Conservation (phyloP, 2,329 filamentous ascomycete genomes). For the Coniochaeta prunicola region DNA sequence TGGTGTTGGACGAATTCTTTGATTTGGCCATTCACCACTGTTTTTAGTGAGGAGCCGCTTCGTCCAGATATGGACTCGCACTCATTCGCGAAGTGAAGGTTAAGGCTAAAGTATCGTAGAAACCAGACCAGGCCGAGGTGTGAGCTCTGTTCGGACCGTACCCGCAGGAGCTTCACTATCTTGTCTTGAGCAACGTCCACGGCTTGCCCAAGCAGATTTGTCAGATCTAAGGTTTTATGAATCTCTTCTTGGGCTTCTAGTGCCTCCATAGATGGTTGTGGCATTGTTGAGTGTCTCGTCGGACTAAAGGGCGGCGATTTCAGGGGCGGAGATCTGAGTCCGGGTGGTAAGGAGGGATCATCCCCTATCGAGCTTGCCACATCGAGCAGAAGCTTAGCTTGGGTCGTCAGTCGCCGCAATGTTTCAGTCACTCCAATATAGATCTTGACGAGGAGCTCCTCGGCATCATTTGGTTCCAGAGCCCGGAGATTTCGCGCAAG, state of each 20-base stretch:
- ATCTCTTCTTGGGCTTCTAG: slow-evolving; percentile 64
- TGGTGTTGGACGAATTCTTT: slow-evolving; percentile 69
- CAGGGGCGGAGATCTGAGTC: slow-evolving; percentile 38
- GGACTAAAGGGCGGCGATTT: slow-evolving; percentile 49
- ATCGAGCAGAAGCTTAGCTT: slow-evolving; percentile 91
- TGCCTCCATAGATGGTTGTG: slow-evolving; percentile 26
- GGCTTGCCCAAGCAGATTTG: slow-evolving; percentile 69
- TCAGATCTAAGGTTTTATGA: slow-evolving; percentile 68
- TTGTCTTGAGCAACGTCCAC: slow-evolving; percentile 76
- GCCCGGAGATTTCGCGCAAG: slow-evolving; percentile 82
- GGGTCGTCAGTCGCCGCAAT: slow-evolving; percentile 74
- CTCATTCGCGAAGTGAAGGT: slow-evolving; percentile 77
- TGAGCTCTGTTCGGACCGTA: slow-evolving; percentile 66
- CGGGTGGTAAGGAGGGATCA: slow-evolving; percentile 23
- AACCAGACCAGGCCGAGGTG: slow-evolving; percentile 63
- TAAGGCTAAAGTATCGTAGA: slow-evolving; percentile 74
- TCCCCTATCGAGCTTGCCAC: slow-evolving; percentile 70
- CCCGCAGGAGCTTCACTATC: slow-evolving; percentile 67
- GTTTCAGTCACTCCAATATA: slow-evolving; percentile 87
- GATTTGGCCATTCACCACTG: slow-evolving; percentile 74
- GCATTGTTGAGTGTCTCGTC: slow-evolving; percentile 17
- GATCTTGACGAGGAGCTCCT: slow-evolving; percentile 71
- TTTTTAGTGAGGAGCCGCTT: slow-evolving; percentile 69
- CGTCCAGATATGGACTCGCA: slow-evolving; percentile 79
- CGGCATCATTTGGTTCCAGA: slow-evolving; percentile 76